A percentile compares a stretch with the other conserved stretches of the same genome.
Conservation (phyloP, 768 basidiomycete species). For the Serendipita sp. region DNA sequence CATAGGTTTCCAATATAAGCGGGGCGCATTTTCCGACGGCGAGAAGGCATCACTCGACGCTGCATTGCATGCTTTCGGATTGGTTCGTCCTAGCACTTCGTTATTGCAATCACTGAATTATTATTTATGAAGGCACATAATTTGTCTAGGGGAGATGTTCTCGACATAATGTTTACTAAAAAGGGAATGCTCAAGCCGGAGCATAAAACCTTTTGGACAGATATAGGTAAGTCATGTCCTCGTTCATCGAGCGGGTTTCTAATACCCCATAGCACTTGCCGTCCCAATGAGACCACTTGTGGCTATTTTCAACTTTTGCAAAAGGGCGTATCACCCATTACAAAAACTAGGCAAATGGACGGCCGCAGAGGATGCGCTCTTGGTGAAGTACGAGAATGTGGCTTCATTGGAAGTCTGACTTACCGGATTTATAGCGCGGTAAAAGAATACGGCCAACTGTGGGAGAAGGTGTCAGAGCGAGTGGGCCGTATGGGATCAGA, state of each 20-base stretch:
- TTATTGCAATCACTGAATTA: not conserved
- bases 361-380: conserved; percentile 42
- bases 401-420: conserved; percentile 15
- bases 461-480: conserved; percentile 57
- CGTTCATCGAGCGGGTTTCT: not conserved
- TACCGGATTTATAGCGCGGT: conserved; percentile 38
- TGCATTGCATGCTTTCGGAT: conserved; percentile 49
- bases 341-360: conserved; percentile 58
- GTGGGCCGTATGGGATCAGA: conserved; percentile 67
- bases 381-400: conserved; percentile 53
- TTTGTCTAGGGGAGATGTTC: conserved; percentile 39
- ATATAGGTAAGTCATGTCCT: conserved; percentile 42
- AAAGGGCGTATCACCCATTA: conserved; percentile 51
- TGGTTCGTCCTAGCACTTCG: conserved; percentile 27
- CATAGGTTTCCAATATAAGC: conserved; percentile 69
- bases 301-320: conserved; percentile 71
- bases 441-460: conserved; percentile 50
- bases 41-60: conserved; percentile 50
- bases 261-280: conserved; percentile 35
- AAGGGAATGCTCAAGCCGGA: conserved; percentile 43
- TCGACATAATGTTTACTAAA: conserved; percentile 40
- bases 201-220: conserved; percentile 61
- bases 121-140: conserved; percentile 27
- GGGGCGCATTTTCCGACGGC: conserved; percentile 71
- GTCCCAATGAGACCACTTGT: conserved; percentile 64